Base-by-base conservation (phyloP, 257 asterid species). In the Striga asiatica region DNA sequence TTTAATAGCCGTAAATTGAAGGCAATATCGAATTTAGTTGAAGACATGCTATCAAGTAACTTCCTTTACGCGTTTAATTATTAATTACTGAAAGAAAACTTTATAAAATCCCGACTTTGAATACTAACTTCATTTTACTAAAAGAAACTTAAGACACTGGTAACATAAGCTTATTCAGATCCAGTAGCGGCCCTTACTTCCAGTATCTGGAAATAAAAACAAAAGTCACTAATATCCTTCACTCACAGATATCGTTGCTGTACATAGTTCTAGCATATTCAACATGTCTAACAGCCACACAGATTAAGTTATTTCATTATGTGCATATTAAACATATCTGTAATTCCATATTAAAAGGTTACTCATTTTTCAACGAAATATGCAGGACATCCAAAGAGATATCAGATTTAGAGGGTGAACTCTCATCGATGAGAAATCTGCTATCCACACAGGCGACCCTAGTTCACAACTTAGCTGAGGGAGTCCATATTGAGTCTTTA, bases 381-480 rank as follows among this genome's bases (percentile, higher is more conserved):
- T 70, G 72, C 89, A 92, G 98, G 54, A 92, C 98, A 13, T 84
- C 98, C 53, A 92, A 92, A 82, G 98, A 92, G 83, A 92, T 92
- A 70, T 92, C 98, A 47, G 98, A 92, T 71, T 80, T 92, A 62
- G 98, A 92, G 81, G 98, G 95, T 14, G 98, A 92, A 62, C 95
- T 92, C 65, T 88, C 95, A 65, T 92, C 97, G 39, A 92, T 92
- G 95, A 80, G 92, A 72, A 92, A 81, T 73, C 73, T 92, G 77
- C 80, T 92, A 61, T 92, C 98, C 70, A 92, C 98, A 57, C 98
- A 87, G 78, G 93, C 94, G 54, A 79, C 94, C 50, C 76, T 92
- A 71, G 78, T 92, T 67, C 95, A 88, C 75, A 73, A 76, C 78
- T 73, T 92, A 70, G 95, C 97, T 11, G 98, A 92, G 72, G 98